A percentile compares a stretch with the other conserved stretches of the same genome.
Evolutionary conservation across 805 yeast genomes (phyloP).

Genomic region (Kodamaea leandrae): DNA sequence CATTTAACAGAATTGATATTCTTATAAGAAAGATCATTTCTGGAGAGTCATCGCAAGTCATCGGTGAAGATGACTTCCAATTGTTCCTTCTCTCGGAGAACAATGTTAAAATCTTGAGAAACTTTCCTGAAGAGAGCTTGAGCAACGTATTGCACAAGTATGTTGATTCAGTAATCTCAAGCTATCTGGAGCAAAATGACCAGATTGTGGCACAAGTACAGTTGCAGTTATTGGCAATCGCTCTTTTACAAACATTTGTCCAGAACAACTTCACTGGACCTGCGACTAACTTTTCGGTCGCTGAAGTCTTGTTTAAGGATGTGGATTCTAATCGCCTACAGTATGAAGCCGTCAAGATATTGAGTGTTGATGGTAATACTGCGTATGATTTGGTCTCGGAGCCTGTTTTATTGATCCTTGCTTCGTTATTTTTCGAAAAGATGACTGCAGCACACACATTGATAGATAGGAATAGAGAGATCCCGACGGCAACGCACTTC

Average conservation of each 20-base stretch:
- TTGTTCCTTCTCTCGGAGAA: constrained; percentile 16
- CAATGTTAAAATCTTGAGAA: constrained; percentile 14
- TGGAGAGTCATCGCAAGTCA: constrained; percentile 26
- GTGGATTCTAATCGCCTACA: constrained; percentile 20
- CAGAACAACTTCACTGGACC: constrained; percentile 89
- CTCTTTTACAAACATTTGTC: constrained; percentile 63
- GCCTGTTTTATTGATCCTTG: constrained; percentile 33
- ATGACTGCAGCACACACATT: constrained; percentile 46
- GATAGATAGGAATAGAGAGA: constrained; percentile 27
- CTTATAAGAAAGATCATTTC: constrained; percentile 20
- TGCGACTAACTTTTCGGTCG: constrained; percentile 39
- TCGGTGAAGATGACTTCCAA: constrained; percentile 21
- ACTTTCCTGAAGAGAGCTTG: constrained; percentile 24
- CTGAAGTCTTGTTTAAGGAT: constrained; percentile 28
- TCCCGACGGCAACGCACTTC: constrained; percentile 26
- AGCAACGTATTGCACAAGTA: constrained; percentile 17
- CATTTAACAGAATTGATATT: constrained; percentile 10
- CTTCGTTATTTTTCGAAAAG: constrained; percentile 32
- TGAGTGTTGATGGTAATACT: constrained; percentile 63
- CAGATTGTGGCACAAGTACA: constrained; percentile 16
- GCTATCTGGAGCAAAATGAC: constrained; percentile 13
- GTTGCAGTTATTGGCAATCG: constrained; percentile 49
- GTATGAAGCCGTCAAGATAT: constrained; percentile 34
- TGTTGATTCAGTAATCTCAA: constrained; percentile 13
- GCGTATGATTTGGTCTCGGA: constrained; percentile 54